Evolutionary conservation across 306 rosid species (phyloP).

Genomic region (Prunus mira): DNA sequence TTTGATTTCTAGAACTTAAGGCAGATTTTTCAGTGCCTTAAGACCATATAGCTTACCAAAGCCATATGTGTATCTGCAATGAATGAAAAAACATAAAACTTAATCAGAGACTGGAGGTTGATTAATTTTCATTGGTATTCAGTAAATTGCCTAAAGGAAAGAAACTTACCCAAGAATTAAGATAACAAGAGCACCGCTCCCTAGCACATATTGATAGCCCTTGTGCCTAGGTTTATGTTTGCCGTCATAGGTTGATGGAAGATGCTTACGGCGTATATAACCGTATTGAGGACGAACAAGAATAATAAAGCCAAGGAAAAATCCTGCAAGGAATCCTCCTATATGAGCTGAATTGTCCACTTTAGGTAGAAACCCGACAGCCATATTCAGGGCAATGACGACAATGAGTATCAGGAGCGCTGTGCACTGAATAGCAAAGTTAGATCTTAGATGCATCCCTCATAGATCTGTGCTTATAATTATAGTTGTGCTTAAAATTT

Average conservation of each 20-base stretch:
- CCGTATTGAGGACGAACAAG: constrained; percentile 82
- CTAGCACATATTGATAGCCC: constrained; percentile 58
- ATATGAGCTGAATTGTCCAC: constrained; percentile 93
- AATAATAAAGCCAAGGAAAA: constrained; percentile 71
- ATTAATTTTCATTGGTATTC: constrained; percentile 5
- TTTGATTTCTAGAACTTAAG: constrained; percentile 1
- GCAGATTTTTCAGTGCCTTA: background rate
- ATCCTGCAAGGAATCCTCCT: constrained; percentile 80
- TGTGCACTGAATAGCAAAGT: constrained; percentile 52
- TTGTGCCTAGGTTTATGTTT: constrained; percentile 57
- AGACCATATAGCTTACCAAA: constrained; percentile 30
- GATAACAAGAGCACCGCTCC: constrained; percentile 34
- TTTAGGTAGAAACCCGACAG: constrained; percentile 74
- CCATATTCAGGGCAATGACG: constrained; percentile 61
- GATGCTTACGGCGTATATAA: constrained; percentile 49
- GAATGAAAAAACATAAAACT: constrained; percentile 4
- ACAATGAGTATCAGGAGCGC: constrained; percentile 51
- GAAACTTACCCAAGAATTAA: constrained; percentile 57
- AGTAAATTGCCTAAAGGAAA: background rate
- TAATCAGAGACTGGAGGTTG: background rate
- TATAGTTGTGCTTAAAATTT: too few relatives aligned
- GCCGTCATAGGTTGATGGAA: constrained; percentile 56
- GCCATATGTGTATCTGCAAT: constrained; percentile 45
- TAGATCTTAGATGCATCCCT: background rate
- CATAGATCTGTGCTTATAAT: background rate